phyloP scores from a whole-genome alignment of 331 rosid genomes.

The Cydonia oblonga region DNA sequence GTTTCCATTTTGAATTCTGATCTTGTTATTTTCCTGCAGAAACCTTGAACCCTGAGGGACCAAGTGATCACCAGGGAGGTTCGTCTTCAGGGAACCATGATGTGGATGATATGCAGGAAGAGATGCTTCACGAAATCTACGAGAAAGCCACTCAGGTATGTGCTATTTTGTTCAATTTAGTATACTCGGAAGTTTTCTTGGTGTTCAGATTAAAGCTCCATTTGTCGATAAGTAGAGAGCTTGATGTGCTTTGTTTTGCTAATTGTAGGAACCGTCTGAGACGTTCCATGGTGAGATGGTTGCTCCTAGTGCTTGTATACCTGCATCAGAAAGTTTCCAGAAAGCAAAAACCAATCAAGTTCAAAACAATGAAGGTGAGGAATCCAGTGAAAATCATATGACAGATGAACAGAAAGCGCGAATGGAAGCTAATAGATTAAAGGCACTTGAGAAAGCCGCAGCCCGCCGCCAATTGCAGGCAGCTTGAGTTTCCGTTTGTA shows the following conservation, averaged over 20 bases:
- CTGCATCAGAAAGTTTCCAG: background rate
- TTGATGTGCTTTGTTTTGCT: background rate
- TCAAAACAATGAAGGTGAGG: constrained; percentile 17
- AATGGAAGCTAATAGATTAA: constrained; percentile 76
- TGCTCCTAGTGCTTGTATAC: background rate
- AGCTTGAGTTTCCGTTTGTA: constrained; percentile 5
- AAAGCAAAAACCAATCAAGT: constrained; percentile 23
- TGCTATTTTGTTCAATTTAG: constrained; percentile 12
- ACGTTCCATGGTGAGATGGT: constrained; percentile 7
- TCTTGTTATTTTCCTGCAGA: constrained; percentile 28
- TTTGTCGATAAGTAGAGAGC: background rate
- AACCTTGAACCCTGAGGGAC: constrained; percentile 21
- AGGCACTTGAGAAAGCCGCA: constrained; percentile 76
- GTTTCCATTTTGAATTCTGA: constrained; percentile 1
- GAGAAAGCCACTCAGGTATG: constrained; percentile 53
- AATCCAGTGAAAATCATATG: constrained; percentile 26
- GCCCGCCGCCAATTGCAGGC: constrained; percentile 27
- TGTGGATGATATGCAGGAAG: constrained; percentile 23
- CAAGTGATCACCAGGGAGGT: constrained; percentile 25
- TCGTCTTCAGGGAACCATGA: constrained; percentile 24
- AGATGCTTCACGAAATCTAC: constrained; percentile 46
- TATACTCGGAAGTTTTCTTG: background rate
- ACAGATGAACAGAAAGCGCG: constrained; percentile 75
- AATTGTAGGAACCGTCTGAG: constrained; percentile 39
- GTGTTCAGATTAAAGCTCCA: background rate